Evolutionary conservation across 164 flowering plant genomes (phyloP).

Genomic region (Chloranthus sessilifolius): DNA sequence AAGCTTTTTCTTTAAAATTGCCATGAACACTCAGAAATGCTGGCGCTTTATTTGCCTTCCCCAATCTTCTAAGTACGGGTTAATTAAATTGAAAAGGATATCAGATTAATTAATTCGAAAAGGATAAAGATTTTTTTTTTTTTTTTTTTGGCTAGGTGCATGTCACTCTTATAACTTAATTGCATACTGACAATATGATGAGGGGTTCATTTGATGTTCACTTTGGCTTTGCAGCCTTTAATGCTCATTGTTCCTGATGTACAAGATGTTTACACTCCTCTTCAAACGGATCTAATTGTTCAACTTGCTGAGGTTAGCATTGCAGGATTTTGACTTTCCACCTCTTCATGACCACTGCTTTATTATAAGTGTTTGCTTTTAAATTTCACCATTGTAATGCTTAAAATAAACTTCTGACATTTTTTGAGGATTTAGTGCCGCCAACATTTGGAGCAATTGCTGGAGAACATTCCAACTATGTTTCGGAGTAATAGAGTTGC

Average conservation of each 20-base stretch:
- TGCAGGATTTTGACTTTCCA: background rate
- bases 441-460: constrained; percentile 79
- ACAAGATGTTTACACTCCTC: constrained; percentile 98
- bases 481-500: constrained; percentile 71
- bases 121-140: no score
- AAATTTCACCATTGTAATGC: background rate
- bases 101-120: no score
- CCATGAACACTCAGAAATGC: no score
- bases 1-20: no score
- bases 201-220: constrained; percentile 6
- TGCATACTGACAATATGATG: no score
- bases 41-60: no score
- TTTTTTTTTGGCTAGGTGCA: no score
- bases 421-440: constrained; percentile 57
- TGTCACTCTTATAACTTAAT: no score
- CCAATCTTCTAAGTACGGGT: no score
- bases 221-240: constrained; percentile 64
- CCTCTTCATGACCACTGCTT: background rate
- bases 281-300: constrained; percentile 86
- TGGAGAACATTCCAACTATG: constrained; percentile 92
- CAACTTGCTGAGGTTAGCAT: constrained; percentile 81
- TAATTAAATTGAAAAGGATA: no score
- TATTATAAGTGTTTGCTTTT: background rate
- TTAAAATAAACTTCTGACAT: constrained; percentile 1
- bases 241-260: constrained; percentile 99